Percentiles rank a stretch among this genome's conserved stretches.
These are phyloP conservation scores for Aphanomyces invadans DNA, from an alignment of 352 stramenopile species.

Conservation along the genomic window DNA sequence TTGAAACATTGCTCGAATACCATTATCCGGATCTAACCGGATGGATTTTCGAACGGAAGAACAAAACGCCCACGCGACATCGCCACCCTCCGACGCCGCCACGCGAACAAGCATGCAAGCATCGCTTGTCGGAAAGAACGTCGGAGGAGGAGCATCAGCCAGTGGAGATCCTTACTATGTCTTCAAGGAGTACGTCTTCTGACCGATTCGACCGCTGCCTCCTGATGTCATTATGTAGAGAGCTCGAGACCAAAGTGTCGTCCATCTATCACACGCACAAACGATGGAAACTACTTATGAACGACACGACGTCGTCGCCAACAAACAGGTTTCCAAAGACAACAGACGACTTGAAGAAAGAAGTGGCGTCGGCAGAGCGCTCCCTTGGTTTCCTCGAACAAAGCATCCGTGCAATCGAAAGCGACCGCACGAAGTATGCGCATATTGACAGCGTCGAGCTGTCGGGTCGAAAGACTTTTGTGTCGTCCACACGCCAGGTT, in stretches of 20 bases:
- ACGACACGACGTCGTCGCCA: slow-evolving; percentile 36
- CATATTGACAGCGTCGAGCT: slow-evolving; percentile 74
- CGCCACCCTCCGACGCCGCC: neutral
- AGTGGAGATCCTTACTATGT: slow-evolving; percentile 76
- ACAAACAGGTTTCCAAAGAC: slow-evolving; percentile 48
- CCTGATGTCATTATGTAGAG: slow-evolving; percentile 29
- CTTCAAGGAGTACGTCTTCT: slow-evolving; percentile 60
- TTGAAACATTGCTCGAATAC: too few species aligned
- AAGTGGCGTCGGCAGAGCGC: slow-evolving; percentile 51
- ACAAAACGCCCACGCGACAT: slow-evolving; percentile 1
- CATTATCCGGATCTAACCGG: neutral
- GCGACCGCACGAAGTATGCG: slow-evolving; percentile 69
- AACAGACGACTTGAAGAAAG: slow-evolving; percentile 50
- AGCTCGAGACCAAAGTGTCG: slow-evolving; percentile 69
- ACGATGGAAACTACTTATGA: slow-evolving; percentile 52
- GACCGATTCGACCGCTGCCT: neutral
- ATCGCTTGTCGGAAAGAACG: slow-evolving; percentile 8
- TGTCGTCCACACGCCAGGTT: slow-evolving; percentile 45
- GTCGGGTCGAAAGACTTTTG: slow-evolving; percentile 57
- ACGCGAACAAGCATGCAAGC: neutral
- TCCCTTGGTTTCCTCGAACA: slow-evolving; percentile 76
- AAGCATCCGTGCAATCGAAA: slow-evolving; percentile 74
- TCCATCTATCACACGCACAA: slow-evolving; percentile 58
- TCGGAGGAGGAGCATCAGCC: slow-evolving; percentile 26
- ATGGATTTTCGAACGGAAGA: slow-evolving; percentile 11